A percentile compares a stretch with the other conserved stretches of the same genome.
Evolutionary conservation across 2,329 filamentous ascomycete species (phyloP).

Genomic region (Venturia effusa): DNA sequence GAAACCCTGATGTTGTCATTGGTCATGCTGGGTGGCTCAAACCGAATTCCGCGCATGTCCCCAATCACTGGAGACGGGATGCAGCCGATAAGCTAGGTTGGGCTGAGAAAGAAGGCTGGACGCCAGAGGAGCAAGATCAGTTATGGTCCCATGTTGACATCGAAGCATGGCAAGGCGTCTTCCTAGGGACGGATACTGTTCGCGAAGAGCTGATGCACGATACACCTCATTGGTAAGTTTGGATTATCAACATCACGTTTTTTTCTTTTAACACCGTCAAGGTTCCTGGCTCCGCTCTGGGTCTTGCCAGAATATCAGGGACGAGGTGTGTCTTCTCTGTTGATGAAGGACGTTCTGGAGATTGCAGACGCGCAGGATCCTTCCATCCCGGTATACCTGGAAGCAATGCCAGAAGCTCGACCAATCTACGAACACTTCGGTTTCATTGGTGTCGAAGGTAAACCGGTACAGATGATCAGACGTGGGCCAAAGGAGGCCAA

Average conservation of each 20-base stretch:
- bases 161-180: slow-evolving; percentile 2
- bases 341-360: slow-evolving; percentile 5
- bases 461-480: slow-evolving; percentile 4
- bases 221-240: slow-evolving; percentile 3
- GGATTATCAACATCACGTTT: neutral
- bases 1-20: neutral
- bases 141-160: slow-evolving; percentile 5
- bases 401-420: neutral
- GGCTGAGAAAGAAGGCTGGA: slow-evolving; percentile 1
- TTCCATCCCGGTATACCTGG: neutral
- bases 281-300: slow-evolving; percentile 8
- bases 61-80: slow-evolving; percentile 2
- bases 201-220: slow-evolving; percentile 3
- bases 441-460: neutral
- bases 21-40: slow-evolving; percentile 9
- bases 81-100: slow-evolving; percentile 6
- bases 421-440: slow-evolving; percentile 5
- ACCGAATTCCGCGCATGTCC: neutral
- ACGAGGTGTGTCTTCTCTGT: neutral
- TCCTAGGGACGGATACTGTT: neutral
- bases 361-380: slow-evolving; percentile 1
- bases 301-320: slow-evolving; percentile 6
- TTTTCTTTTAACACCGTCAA: neutral
- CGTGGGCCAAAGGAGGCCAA: neutral
- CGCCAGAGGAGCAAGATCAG: neutral